Evolutionary conservation across 208 protist species (phyloP).

Genomic region (Herpetomonas muscarum): DNA sequence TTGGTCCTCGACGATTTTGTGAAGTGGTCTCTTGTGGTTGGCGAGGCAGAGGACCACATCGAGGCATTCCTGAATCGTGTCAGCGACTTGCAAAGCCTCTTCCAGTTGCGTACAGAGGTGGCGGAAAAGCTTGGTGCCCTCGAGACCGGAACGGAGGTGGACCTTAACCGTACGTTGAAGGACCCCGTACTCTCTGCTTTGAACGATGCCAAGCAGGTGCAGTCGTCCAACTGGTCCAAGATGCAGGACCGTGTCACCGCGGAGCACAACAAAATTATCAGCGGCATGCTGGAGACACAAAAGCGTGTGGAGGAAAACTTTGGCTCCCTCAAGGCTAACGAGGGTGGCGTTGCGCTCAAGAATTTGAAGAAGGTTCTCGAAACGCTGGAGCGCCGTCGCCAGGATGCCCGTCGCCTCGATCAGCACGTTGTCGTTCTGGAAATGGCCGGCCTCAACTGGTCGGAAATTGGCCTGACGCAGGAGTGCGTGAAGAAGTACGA

Average conservation of each 20-base stretch:
- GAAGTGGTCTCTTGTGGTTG: constrained; percentile 37
- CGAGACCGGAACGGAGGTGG: constrained; percentile 3
- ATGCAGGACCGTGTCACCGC: constrained; percentile 30
- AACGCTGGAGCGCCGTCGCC: constrained; percentile 17
- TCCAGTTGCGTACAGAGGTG: constrained; percentile 30
- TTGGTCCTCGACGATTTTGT: constrained; percentile 35
- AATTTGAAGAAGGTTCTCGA: constrained; percentile 46
- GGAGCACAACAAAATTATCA: constrained; percentile 29
- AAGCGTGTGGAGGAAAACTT: constrained; percentile 34
- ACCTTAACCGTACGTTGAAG: constrained; percentile 25
- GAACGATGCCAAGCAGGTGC: constrained; percentile 33
- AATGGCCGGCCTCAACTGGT: constrained; percentile 64
- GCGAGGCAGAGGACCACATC: constrained; percentile 25
- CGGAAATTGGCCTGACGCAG: constrained; percentile 58
- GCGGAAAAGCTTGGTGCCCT: constrained; percentile 20
- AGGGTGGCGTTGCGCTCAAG: constrained; percentile 32
- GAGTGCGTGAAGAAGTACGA: constrained; percentile 64
- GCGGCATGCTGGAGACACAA: constrained; percentile 16
- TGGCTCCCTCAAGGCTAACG: constrained; percentile 33
- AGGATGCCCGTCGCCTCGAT: constrained; percentile 48
- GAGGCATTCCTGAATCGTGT: constrained; percentile 34
- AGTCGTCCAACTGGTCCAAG: constrained; percentile 16
- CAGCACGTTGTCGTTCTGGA: constrained; percentile 62
- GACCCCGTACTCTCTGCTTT: constrained; percentile 32
- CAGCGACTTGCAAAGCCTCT: constrained; percentile 42